Evolutionary conservation across 2,329 filamentous ascomycete species (phyloP), one percentile per base, ranked within the genome.

Genomic region (Fusarium algeriense): DNA sequence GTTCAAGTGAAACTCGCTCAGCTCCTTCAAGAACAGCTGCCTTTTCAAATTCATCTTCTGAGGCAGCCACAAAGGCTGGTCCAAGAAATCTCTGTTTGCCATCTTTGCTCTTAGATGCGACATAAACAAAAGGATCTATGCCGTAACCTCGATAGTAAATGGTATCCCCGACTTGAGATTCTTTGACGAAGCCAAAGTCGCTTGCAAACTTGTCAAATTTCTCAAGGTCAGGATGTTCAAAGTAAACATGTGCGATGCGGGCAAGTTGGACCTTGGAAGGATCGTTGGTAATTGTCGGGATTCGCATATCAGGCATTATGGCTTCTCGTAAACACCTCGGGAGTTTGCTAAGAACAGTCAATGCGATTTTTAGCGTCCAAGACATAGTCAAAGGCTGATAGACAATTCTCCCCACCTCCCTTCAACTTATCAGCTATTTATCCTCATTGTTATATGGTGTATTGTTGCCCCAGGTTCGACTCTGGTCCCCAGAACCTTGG

Each of bases 181-280:
- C 53, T 7, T 45, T 34, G 3, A 55, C 20, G 6, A 55, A 55
- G 12, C 53, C 53, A 26, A 55, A 55, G 12, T 55, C 53, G 1
- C 6, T 1, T 4, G 40, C 38, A 1, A 56, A 56, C 1, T 7
- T 26, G 17, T 46, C 30, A 6, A 46, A 56, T 1, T 9, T n/a
- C 0, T 46, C 40, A 0, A 46, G 5, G 7, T 46, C 40, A 1
- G 53, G 53, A 5, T 56, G 53, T 46, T 46, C 53, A 2, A 54
- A 44, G 52, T 54, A 54, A n/a, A 54, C 52, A 5, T 54, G 52
- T 7, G 52, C 28, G 1, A 54, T 54, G 6, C 52, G 52, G 52
- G 28, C 30, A 1, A 54, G 15, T 14, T 54, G 52, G 2, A 54
- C 26, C 52, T 54, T 54, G 37, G 52, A 34, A 1, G 14, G 15